A percentile compares a stretch with the other conserved stretches of the same genome.
Conservation (phyloP, 2,329 filamentous ascomycete species). For the Hysterium pulicare region DNA sequence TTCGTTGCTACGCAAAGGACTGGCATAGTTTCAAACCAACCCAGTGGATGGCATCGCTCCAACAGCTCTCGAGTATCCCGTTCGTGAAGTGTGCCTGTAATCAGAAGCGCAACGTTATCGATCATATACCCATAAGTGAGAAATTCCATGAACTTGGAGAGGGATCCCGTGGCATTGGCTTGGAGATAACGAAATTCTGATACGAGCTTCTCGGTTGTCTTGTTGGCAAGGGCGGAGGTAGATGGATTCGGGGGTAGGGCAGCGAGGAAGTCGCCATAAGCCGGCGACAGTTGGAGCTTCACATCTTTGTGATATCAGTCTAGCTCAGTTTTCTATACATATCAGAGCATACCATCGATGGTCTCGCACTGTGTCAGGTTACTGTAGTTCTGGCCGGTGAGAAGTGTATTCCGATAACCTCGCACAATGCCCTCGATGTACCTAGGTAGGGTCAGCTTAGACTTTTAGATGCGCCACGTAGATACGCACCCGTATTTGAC, state of each 20-base stretch:
- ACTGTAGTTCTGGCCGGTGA: constrained; percentile 86
- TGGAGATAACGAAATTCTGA: constrained; percentile 96
- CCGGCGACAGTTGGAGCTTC: constrained; percentile 93
- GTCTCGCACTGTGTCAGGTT: constrained; percentile 98
- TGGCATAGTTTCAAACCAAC: constrained; percentile 99
- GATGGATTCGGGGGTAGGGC: constrained; percentile 94
- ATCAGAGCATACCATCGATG: constrained; percentile 71
- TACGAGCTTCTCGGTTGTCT: constrained; percentile 97
- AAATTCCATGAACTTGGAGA: constrained; percentile 96
- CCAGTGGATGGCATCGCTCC: constrained; percentile 92
- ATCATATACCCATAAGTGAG: constrained; percentile 99
- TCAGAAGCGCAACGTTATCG: constrained; percentile 95
- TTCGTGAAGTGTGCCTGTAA: constrained; percentile 96
- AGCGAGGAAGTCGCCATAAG: constrained; percentile 95
- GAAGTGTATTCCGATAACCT: constrained; percentile 90
- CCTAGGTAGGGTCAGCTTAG: constrained; percentile 47
- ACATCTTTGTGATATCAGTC: constrained; percentile 62
- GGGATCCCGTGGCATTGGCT: constrained; percentile 85
- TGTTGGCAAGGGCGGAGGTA: constrained; percentile 88
- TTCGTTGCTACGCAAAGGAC: constrained; percentile 97
- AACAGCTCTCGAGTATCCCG: constrained; percentile 92
- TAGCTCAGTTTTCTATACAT: constrained; percentile 1
- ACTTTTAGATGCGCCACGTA: not conserved
- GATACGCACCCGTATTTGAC: constrained; percentile 77
- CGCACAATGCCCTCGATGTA: constrained; percentile 97